These are phyloP conservation scores for Amanita rimosa DNA, from an alignment of 768 basidiomycete species.

Conservation along the genomic window DNA sequence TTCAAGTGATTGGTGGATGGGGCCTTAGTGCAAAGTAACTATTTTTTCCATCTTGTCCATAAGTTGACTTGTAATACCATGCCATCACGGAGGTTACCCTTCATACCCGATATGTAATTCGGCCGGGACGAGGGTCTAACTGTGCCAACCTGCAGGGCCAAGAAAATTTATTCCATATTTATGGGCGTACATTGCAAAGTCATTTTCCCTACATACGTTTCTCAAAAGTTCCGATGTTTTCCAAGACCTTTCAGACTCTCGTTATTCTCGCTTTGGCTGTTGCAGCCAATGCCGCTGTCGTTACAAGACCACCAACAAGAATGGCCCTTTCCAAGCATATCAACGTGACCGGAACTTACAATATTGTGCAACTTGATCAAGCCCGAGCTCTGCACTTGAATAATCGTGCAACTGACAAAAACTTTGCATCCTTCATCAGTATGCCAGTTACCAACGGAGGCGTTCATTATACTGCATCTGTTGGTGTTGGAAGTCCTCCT, in stretches of 20 bases:
- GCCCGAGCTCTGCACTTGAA: conserved; percentile 35
- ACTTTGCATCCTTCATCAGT: conserved; percentile 16
- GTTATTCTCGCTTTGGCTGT: conserved; percentile 36
- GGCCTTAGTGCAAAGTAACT: too few relatives aligned
- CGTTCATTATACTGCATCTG: conserved; percentile 31
- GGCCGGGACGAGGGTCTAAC: too few relatives aligned
- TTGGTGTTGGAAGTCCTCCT: conserved; percentile 44
- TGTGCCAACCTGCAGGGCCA: too few relatives aligned
- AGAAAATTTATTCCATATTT: too few relatives aligned
- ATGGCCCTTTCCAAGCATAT: conserved; percentile 44
- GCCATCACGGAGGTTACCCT: too few relatives aligned
- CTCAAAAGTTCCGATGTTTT: conserved; percentile 19
- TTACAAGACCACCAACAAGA: conserved; percentile 29
- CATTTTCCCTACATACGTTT: too few relatives aligned
- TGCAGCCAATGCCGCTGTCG: conserved; percentile 30
- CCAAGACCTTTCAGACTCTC: conserved; percentile 29
- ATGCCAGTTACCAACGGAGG: conserved; percentile 24
- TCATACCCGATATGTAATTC: too few relatives aligned
- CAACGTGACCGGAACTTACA: conserved; percentile 36
- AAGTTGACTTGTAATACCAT: too few relatives aligned
- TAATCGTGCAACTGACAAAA: conserved; percentile 18
- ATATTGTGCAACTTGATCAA: conserved; percentile 40
- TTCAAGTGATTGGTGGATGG: too few relatives aligned
- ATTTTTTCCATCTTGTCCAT: too few relatives aligned
- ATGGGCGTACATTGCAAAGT: too few relatives aligned